phyloP scores from a whole-genome alignment of 305 asterid species.

The Solanum chacoense region DNA sequence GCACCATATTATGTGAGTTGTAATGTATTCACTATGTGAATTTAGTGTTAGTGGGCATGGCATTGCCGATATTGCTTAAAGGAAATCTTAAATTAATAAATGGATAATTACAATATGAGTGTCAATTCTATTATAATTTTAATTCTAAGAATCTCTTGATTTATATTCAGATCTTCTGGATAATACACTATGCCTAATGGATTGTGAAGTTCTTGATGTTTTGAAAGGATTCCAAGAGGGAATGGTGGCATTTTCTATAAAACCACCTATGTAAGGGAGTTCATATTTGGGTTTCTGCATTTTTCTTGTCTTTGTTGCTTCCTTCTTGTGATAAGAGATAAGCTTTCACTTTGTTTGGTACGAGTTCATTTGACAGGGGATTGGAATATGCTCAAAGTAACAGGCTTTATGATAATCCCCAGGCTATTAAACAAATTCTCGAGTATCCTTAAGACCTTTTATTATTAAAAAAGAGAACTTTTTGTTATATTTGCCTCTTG shows the following conservation, averaged over 20 bases:
- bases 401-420: no score
- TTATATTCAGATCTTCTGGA: slow-evolving; percentile 50
- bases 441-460: no score
- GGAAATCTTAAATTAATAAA: background rate
- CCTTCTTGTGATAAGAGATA: no score
- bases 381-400: no score
- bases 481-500: no score
- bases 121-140: background rate
- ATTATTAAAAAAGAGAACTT: no score
- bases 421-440: no score
- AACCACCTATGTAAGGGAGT: slow-evolving; percentile 56
- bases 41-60: background rate
- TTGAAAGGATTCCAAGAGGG: slow-evolving; percentile 63
- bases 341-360: no score
- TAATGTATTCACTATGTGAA: background rate
- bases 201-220: slow-evolving; percentile 74
- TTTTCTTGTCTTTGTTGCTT: no score
- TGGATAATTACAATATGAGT: background rate
- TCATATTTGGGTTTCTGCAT: background rate
- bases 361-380: no score
- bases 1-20: background rate
- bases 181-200: slow-evolving; percentile 62
- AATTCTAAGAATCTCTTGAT: slow-evolving; percentile 11
- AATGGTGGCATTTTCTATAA: slow-evolving; percentile 26
- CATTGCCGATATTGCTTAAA: background rate